Evolutionary conservation across 441 rosid species (phyloP), one percentile per base, ranked within the genome.

Genomic region (Rhodomyrtus psidioides): DNA sequence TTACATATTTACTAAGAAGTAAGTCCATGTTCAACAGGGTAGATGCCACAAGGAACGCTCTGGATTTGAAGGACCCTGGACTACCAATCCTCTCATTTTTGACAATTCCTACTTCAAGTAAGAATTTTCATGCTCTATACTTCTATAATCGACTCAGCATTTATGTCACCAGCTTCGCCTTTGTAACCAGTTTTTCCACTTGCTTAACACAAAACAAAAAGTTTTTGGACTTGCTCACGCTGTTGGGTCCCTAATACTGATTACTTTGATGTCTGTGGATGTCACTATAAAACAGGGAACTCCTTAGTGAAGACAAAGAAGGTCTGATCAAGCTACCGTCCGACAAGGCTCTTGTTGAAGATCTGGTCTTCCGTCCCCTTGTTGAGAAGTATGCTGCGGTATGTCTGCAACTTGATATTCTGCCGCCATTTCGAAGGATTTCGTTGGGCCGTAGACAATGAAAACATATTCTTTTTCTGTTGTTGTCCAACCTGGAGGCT

Each of bases 1-100:
- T 39, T 70, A 19, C 79, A 21, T 12, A 21, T 39, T 21, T 21
- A 23, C 49, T 19, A 70, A 21, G 16, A 70, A 70, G 13, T n/a
- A 26, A 21, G 14, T 82, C 56, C 39, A 16, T 60, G 49, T 15
- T 76, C 86, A 26, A 56, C 87, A 92, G 95, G 95, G 95, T 21
- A 91, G 94, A 85, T 91, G 94, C 88, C 95, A 92, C 89, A 91
- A 93, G 89, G 95, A 92, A 82, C 93, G 95, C 17, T 93, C 94
- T 19, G 95, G 95, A 79, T 93, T 92, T 79, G 94, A 93, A 55
- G 95, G 94, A 55, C 89, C 95, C 15, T 92, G 95, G 95, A 92
- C 95, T 62, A 84, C 76, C 62, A 90, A 91, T 81, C 94, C 94
- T 87, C 94, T 93, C 75, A 89, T 91, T 82, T 93, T 93, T 74